Percentiles rank a stretch among this genome's conserved stretches.
phyloP scores from a whole-genome alignment of 169 alveolate species.

The Perkinsus olseni region DNA sequence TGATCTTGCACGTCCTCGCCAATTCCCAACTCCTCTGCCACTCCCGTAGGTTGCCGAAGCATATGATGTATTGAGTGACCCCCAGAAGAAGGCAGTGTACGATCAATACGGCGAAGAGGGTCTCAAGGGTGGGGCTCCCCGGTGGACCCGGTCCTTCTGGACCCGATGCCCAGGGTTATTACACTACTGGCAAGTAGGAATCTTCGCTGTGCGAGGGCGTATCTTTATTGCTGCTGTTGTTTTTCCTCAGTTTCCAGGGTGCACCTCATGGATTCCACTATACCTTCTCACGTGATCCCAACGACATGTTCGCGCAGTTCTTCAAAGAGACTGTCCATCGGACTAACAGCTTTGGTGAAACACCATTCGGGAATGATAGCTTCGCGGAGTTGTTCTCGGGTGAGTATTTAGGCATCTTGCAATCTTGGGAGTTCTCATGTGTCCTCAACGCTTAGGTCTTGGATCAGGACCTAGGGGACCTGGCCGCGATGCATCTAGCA shows the following conservation, averaged over 20 bases:
- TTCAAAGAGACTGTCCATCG: conserved; percentile 1
- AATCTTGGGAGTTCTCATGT: too few relatives aligned
- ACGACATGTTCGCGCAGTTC: conserved; percentile 35
- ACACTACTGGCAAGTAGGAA: background rate
- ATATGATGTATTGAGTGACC: conserved; percentile 50
- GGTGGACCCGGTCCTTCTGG: conserved; percentile 1
- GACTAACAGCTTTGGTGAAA: background rate
- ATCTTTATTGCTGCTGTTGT: background rate
- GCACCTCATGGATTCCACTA: background rate
- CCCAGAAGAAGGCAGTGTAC: conserved; percentile 42
- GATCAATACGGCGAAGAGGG: conserved; percentile 48
- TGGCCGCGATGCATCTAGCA: background rate
- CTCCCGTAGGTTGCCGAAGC: conserved; percentile 37
- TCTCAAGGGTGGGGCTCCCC: conserved; percentile 36
- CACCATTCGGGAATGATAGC: background rate
- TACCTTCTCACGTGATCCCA: conserved; percentile 26
- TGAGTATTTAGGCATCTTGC: too few relatives aligned
- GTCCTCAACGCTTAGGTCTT: background rate
- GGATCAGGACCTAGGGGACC: background rate
- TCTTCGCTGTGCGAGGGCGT: too few relatives aligned
- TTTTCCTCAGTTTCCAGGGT: background rate
- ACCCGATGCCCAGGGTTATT: conserved; percentile 16
- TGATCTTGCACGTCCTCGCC: too few relatives aligned
- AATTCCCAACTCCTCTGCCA: too few relatives aligned
- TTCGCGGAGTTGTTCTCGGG: background rate